Base-by-base conservation (phyloP, 78 protist genomes). In the Dictyostelium firmibasis region DNA sequence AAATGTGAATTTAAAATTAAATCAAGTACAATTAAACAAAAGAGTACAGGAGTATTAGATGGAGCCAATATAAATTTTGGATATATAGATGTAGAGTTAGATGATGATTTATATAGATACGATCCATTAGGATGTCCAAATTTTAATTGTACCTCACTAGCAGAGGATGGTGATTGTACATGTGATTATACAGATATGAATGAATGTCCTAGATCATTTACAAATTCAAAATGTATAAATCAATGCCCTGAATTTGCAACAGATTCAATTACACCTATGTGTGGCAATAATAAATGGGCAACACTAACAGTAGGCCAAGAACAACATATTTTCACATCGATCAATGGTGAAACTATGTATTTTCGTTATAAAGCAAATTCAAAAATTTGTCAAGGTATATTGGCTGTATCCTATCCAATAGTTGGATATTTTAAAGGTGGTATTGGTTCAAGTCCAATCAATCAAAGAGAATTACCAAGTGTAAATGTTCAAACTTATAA, bases 291-390 rank as follows among this genome's bases (percentile, higher is more conserved):
- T 53, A 20, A 10, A 36, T 89, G 94, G 94, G 47, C 9, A 3
- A 62, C 67, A 36, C 13, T 89, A 11, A 64, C 36, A 0, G 33
- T 29, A 5, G 35, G 57, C 13, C 43, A 64, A 41, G 74, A 81
- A 2, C 35, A 60, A 20, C 10, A 25, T 25, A 50, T 25, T 29
- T 50, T 79, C 50, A 5, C 31, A 3, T 14, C 10, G 2, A 29
- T 20, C 6, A 47, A 41, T 14, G 13, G 13, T n/a, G 83, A 57
- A 14, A 2, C 44, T 0, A 27, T 81, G 2, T 0, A 38, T 16
- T 36, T 89, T 14, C 43, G 94, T 29, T 81, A 69, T 14, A 89
- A 89, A 89, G 94, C 94, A 18, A 77, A 77, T 25, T n/a, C 67
- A 29, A 27, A 69, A 7, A 35, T 35, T 20, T 89, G 94, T 47